These are phyloP conservation scores for Fusarium nurragi DNA, from an alignment of 2,329 filamentous ascomycete species.

Conservation along the genomic window DNA sequence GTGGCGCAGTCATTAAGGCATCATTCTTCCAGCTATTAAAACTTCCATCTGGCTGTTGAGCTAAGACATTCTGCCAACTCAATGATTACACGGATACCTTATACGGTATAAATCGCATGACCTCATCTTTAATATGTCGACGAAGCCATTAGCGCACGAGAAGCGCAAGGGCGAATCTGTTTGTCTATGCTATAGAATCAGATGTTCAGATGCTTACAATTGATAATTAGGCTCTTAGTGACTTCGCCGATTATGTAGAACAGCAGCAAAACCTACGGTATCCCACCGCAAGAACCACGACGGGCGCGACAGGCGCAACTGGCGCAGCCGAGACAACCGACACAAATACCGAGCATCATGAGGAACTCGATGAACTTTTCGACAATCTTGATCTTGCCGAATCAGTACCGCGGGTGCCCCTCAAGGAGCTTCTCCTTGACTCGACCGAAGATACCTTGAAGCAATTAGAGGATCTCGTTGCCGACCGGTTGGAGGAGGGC, in stretches of 20 bases:
- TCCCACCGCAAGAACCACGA: constrained; percentile 52
- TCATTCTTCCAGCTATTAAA: constrained; percentile 21
- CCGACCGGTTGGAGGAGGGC: constrained; percentile 79
- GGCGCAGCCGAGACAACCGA: constrained; percentile 44
- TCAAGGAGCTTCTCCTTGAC: constrained; percentile 80
- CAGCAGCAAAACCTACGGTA: constrained; percentile 84
- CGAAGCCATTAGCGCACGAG: constrained; percentile 77
- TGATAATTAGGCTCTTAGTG: constrained; percentile 75
- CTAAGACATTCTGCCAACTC: constrained; percentile 7
- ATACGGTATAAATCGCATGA: constrained; percentile 33
- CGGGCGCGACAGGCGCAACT: constrained; percentile 40
- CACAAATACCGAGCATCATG: constrained; percentile 64
- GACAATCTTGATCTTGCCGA: constrained; percentile 87
- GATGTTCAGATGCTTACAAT: constrained; percentile 11
- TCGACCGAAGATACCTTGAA: constrained; percentile 68
- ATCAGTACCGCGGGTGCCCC: constrained; percentile 68
- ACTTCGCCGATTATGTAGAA: constrained; percentile 98
- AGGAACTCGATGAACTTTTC: constrained; percentile 91
- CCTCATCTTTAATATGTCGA: constrained; percentile 58
- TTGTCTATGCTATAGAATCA: constrained; percentile 44
- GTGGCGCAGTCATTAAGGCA: constrained; percentile 28
- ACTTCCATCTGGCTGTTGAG: neutral
- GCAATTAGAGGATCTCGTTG: constrained; percentile 72
- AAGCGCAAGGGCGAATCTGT: constrained; percentile 88
- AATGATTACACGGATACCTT: constrained; percentile 46